Base-by-base conservation (phyloP, 495 filamentous ascomycete species). In the Penicillium lagena region DNA sequence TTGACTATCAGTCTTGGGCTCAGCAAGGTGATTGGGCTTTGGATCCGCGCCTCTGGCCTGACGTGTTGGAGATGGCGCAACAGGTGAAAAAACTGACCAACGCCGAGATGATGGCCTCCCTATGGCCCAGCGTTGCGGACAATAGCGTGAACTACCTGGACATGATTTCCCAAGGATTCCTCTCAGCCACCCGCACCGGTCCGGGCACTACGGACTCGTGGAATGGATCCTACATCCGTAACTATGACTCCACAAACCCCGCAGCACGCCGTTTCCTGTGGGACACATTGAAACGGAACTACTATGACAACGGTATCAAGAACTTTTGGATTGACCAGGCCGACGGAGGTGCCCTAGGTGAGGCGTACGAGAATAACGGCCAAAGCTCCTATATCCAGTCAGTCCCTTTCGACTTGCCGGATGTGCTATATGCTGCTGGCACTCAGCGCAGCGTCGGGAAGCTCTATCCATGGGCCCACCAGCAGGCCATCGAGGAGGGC, bases 301-400 rank as follows among this genome's bases (percentile, higher is more conserved):
- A 60, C 31, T 60, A 40, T 29, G 53, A 60, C 30, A 56, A 60
- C n/a, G 56, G 56, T 9, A 57, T 60, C 12, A 53, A 54, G 32
- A 56, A 56, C 32, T 60, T 58, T 46, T 65, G 62, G 62, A 58
- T 65, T 39, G 62, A 65, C 35, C 56, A 65, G 42, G 62, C 59
- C 7, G 59, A 65, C 29, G 58, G 58, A 15, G 61, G 58, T 0
- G 35, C 59, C 1, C 56, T 63, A 7, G 59, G 59, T 27, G 59
- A 63, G 34, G 56, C 56, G 1, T 60, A 60, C 35, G 56, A 63
- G 39, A 63, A 63, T 35, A 63, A 63, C 15, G 59, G 59, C 0
- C 59, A 63, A 30, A 58, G 54, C 30, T 36, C 40, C 35, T 60
- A 59, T 34, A 57, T 62, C 31, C 38, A 63, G 36, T 60, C 54